Evolutionary conservation across 371 early-diverging fungal genomes (phyloP).

Genomic region (Gilbertella persicaria): DNA sequence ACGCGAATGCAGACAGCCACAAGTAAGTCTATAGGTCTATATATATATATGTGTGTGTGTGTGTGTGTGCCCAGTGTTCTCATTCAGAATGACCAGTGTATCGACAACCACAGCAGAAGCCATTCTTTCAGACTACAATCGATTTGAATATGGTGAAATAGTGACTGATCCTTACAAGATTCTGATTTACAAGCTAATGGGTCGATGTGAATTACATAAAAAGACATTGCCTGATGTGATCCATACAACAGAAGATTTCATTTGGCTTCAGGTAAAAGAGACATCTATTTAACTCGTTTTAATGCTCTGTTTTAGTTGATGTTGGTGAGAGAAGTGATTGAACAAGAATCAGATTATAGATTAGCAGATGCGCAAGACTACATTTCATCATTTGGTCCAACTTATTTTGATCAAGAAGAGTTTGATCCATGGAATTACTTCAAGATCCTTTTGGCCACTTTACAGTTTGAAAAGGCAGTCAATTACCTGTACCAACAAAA

Average conservation of each 20-base stretch:
- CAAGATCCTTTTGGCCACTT: conserved; percentile 72
- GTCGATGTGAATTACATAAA: conserved; percentile 76
- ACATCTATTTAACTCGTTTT: not conserved
- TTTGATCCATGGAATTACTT: conserved; percentile 77
- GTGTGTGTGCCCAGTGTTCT: no score
- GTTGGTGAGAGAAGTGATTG: conserved; percentile 64
- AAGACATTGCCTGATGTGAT: conserved; percentile 65
- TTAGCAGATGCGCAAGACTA: conserved; percentile 66
- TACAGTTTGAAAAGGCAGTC: conserved; percentile 85
- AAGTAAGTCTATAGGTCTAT: conserved; percentile 29
- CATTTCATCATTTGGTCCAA: conserved; percentile 59
- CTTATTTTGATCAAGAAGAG: conserved; percentile 67
- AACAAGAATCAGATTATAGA: conserved; percentile 55
- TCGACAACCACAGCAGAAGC: conserved; percentile 15
- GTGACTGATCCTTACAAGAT: conserved; percentile 80
- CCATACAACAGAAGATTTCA: conserved; percentile 75
- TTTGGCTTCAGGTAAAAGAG: conserved; percentile 74
- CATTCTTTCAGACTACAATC: conserved; percentile 25
- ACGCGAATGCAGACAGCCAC: conserved; percentile 47
- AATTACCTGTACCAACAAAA: conserved; percentile 61
- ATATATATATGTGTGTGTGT: no score
- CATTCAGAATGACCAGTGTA: no score
- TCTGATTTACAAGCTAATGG: conserved; percentile 82
- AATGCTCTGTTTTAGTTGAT: conserved; percentile 48
- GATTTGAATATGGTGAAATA: conserved; percentile 41